phyloP scores from a whole-genome alignment of 1,139 yeast species.

The Neolecta irregularis region DNA sequence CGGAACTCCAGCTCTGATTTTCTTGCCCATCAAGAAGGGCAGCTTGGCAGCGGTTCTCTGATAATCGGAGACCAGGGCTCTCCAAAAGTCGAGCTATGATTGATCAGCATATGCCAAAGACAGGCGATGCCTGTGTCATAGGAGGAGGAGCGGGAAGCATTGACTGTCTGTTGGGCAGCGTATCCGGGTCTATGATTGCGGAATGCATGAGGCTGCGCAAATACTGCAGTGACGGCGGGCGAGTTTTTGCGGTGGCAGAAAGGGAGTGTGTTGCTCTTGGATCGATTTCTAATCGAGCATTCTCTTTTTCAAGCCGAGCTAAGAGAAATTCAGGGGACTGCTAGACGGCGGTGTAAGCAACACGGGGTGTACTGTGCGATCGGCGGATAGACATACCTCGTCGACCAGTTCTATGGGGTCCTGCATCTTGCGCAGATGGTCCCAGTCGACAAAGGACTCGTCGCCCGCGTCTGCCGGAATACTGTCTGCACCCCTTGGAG shows the following conservation, averaged over 20 bases:
- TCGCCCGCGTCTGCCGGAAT: slow-evolving; percentile 6
- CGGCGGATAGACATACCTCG: not conserved
- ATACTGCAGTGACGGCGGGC: not conserved
- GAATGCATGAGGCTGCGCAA: not conserved
- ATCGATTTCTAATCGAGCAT: slow-evolving; percentile 13
- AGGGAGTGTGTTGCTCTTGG: too few relatives aligned
- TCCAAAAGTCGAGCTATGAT: slow-evolving; percentile 1
- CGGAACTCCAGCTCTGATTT: slow-evolving; percentile 27
- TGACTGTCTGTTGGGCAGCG: too few relatives aligned
- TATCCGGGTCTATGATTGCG: not conserved
- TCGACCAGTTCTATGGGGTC: not conserved
- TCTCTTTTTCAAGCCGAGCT: slow-evolving; percentile 16
- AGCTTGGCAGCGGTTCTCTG: slow-evolving; percentile 21
- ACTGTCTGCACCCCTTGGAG: slow-evolving; percentile 6
- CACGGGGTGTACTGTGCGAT: too few relatives aligned
- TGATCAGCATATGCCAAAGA: not conserved
- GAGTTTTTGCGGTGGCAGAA: not conserved
- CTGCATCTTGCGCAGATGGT: not conserved
- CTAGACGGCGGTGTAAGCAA: too few relatives aligned
- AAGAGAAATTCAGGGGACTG: slow-evolving; percentile 12
- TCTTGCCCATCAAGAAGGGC: slow-evolving; percentile 20
- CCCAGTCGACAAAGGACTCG: slow-evolving; percentile 2
- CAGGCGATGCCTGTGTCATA: not conserved
- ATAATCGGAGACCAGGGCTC: slow-evolving; percentile 19
- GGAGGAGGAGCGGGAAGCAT: too few relatives aligned